A percentile compares a stretch with the other conserved stretches of the same genome.
phyloP scores from a whole-genome alignment of 352 stramenopile genomes.

The Pythium insidiosum region DNA sequence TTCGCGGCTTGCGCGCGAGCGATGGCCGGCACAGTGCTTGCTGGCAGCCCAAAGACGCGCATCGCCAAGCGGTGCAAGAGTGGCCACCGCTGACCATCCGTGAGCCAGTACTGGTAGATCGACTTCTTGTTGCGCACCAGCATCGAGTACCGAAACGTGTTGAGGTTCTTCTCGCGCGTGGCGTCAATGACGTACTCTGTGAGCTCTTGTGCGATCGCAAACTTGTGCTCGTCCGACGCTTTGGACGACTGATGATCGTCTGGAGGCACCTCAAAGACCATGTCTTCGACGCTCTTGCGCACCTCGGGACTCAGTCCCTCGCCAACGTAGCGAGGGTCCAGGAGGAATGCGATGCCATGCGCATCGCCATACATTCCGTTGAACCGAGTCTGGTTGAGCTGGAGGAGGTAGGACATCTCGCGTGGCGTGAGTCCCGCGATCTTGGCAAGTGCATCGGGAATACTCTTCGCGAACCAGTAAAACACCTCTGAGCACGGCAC shows the following conservation, averaged over 20 bases:
- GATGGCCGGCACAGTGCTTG: conserved; percentile 8
- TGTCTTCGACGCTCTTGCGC: conserved; percentile 24
- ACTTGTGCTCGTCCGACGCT: conserved; percentile 8
- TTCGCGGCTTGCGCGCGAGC: no score
- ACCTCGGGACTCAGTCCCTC: conserved; percentile 27
- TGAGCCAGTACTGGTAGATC: conserved; percentile 25
- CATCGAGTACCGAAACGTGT: conserved; percentile 21
- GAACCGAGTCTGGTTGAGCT: conserved; percentile 18
- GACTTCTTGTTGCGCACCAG: conserved; percentile 20
- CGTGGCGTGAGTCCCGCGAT: conserved; percentile 3
- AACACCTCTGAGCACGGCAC: conserved; percentile 23
- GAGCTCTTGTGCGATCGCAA: conserved; percentile 19
- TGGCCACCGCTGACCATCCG: conserved; percentile 20
- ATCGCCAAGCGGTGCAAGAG: conserved; percentile 20
- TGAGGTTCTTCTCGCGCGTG: conserved; percentile 8
- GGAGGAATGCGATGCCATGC: conserved; percentile 17
- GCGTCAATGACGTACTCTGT: conserved; percentile 25
- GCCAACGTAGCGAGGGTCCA: conserved; percentile 30
- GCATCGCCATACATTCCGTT: conserved; percentile 15
- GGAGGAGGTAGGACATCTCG: conserved; percentile 9
- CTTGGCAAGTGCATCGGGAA: conserved; percentile 11
- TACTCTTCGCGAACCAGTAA: conserved; percentile 17
- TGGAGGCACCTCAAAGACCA: conserved; percentile 16
- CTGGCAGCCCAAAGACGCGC: conserved; percentile 17
- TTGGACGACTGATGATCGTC: background rate